These are phyloP conservation scores for Scutellaria baicalensis DNA, from an alignment of 257 asterid species.

Conservation along the genomic window DNA sequence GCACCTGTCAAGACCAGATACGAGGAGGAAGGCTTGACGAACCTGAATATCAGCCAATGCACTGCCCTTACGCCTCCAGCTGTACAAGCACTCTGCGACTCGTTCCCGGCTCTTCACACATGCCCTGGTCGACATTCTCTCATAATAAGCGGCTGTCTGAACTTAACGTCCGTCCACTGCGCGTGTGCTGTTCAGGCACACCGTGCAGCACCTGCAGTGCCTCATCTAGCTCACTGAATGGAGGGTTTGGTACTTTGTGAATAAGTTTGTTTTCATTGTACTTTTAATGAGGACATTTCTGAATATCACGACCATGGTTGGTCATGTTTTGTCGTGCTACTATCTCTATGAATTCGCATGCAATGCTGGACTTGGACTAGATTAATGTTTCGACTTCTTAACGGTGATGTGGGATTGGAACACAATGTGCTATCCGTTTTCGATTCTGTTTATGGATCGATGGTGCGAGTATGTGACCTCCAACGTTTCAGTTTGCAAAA, in stretches of 20 bases:
- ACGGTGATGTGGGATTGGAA: no score
- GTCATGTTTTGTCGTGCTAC: no score
- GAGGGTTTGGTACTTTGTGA: background rate
- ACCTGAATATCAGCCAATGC: constrained; percentile 95
- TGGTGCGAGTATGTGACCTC: no score
- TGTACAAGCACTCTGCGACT: constrained; percentile 92
- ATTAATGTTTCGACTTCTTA: no score
- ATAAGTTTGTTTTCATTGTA: background rate
- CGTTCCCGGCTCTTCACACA: constrained; percentile 89
- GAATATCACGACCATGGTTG: no score
- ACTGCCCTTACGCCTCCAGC: constrained; percentile 98
- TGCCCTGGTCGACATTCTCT: constrained; percentile 85
- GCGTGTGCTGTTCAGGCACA: constrained; percentile 68
- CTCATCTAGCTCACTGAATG: constrained; percentile 65
- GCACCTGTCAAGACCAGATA: constrained; percentile 49
- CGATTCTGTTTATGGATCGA: no score
- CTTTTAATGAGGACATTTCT: background rate
- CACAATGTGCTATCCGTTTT: no score
- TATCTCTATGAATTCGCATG: no score
- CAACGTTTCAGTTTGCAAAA: no score
- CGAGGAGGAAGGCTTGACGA: constrained; percentile 82
- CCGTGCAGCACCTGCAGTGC: constrained; percentile 36
- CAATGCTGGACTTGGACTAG: no score
- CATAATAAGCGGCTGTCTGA: constrained; percentile 88
- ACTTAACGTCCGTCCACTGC: constrained; percentile 76